phyloP scores from a whole-genome alignment of 805 yeast species.

The Torulaspora microellipsoides region DNA sequence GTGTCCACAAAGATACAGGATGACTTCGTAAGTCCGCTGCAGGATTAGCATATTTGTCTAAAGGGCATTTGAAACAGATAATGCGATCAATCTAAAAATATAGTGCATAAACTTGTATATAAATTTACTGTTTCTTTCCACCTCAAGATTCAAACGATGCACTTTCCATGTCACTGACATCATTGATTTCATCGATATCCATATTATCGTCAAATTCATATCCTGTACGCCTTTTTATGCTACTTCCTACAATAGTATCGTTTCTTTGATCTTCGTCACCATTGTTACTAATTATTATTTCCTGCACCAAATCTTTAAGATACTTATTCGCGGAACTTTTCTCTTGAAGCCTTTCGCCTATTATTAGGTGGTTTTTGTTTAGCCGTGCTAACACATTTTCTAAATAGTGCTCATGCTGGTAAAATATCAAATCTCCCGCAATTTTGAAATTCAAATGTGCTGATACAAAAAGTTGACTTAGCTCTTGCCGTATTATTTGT shows the following conservation, averaged over 20 bases:
- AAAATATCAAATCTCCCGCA: constrained; percentile 15
- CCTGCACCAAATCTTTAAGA: constrained; percentile 14
- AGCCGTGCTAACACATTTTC: constrained; percentile 12
- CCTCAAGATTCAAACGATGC: constrained; percentile 9
- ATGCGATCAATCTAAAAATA: constrained; percentile 9
- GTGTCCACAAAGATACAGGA: constrained; percentile 45
- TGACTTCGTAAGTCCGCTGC: constrained; percentile 38
- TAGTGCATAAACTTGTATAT: constrained; percentile 2
- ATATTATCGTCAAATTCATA: constrained; percentile 9
- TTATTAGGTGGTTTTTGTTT: constrained; percentile 6
- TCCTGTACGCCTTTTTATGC: background rate
- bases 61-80: constrained; percentile 1
- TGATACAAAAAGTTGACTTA: constrained; percentile 15
- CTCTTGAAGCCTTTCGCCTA: constrained; percentile 6
- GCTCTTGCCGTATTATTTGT: constrained; percentile 16
- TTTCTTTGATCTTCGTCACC: background rate
- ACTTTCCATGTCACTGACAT: constrained; percentile 17
- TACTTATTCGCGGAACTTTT: constrained; percentile 6
- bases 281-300: constrained; percentile 12
- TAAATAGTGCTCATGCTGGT: constrained; percentile 9
- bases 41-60: constrained; percentile 4
- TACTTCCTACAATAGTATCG: background rate
- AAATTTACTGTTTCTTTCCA: background rate
- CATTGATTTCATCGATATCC: constrained; percentile 19
- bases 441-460: constrained; percentile 23